Evolutionary conservation across 2,329 filamentous ascomycete species (phyloP).

Genomic region (Xylaria sp.): DNA sequence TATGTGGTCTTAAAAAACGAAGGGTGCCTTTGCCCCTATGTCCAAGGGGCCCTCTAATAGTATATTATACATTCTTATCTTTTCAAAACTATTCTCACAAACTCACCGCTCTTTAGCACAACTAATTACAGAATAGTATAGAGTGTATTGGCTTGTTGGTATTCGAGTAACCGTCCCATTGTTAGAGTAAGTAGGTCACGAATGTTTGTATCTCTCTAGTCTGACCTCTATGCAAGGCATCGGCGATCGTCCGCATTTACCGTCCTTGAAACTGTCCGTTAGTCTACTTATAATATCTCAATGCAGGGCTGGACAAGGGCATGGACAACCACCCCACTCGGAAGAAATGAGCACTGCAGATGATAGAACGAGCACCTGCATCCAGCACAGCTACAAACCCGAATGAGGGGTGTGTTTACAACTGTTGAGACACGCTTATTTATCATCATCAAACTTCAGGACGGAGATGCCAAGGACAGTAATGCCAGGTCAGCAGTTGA

Average conservation of each 20-base stretch:
- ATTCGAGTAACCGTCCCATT: background rate
- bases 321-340: background rate
- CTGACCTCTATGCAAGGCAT: slow-evolving; percentile 26
- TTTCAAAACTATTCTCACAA: background rate
- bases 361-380: background rate
- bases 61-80: background rate
- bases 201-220: slow-evolving; percentile 1
- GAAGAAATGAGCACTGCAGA: background rate
- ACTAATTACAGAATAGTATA: background rate
- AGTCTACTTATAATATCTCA: background rate
- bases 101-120: background rate
- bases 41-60: too few species aligned
- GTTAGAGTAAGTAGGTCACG: background rate
- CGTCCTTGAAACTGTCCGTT: background rate
- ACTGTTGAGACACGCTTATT: background rate
- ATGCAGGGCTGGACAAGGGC: background rate
- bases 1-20: too few species aligned
- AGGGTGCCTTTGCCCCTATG: too few species aligned
- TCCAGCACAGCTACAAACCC: background rate
- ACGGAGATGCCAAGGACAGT: background rate
- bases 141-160: background rate
- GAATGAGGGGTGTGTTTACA: background rate
- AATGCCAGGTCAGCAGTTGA: background rate
- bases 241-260: slow-evolving; percentile 25
- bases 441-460: background rate